A percentile compares a stretch with the other conserved stretches of the same genome.
Conservation (phyloP, 2,329 filamentous ascomycete species). For the Beauveria medogensis region DNA sequence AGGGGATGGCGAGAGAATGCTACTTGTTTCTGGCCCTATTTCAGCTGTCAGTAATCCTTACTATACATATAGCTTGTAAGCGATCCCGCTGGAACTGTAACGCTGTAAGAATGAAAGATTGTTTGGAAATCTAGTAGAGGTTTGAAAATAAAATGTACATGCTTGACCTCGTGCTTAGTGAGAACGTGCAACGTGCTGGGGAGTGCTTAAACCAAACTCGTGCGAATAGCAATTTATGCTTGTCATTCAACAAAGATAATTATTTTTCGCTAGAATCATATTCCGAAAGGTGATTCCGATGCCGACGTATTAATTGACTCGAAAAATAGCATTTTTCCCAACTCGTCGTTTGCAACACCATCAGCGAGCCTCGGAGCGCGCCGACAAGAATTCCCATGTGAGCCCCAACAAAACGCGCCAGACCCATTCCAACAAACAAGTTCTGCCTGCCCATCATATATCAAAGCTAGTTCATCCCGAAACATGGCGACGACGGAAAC, state of each 20-base stretch:
- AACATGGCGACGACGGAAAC: background rate
- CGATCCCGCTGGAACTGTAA: background rate
- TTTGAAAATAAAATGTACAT: no score
- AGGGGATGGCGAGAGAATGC: background rate
- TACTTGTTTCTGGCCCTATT: background rate
- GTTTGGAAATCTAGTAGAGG: no score
- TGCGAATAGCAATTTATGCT: background rate
- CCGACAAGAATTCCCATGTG: constrained; percentile 20
- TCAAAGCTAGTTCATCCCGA: background rate
- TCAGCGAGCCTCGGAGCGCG: constrained; percentile 19
- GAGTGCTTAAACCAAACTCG: background rate
- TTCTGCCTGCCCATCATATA: background rate
- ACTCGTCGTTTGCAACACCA: background rate
- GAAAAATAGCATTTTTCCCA: background rate
- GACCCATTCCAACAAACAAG: constrained; percentile 6
- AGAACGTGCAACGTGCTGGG: background rate
- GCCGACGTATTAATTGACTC: background rate
- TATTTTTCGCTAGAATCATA: background rate
- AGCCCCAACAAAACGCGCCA: constrained; percentile 22
- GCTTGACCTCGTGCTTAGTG: background rate
- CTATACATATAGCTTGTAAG: background rate
- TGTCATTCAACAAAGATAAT: no score
- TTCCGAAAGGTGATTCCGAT: background rate
- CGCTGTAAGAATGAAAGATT: background rate
- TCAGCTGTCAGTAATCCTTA: background rate